Evolutionary conservation across 2,329 filamentous ascomycete species (phyloP).

Genomic region (Rutstroemia sp.): DNA sequence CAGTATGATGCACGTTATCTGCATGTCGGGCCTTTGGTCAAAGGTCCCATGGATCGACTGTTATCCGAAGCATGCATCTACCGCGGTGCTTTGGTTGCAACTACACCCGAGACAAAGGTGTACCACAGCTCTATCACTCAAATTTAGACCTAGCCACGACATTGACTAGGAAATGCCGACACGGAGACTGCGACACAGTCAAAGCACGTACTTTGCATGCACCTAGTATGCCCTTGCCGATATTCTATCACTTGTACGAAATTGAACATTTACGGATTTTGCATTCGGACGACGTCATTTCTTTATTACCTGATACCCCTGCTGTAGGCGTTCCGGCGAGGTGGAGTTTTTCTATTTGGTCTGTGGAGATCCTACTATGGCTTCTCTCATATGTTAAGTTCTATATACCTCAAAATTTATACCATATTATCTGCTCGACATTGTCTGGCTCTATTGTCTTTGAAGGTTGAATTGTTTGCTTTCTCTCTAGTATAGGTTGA

Average conservation of each 20-base stretch:
- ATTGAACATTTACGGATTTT: neutral
- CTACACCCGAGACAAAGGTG: neutral
- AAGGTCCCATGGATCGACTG: neutral
- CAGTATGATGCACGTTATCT: slow-evolving; percentile 33
- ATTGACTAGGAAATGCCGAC: too few relatives aligned
- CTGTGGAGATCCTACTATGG: neutral
- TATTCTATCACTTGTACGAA: neutral
- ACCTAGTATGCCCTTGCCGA: neutral
- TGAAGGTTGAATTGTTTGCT: neutral
- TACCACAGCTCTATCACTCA: too few relatives aligned
- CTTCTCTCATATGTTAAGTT: neutral
- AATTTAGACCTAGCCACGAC: too few relatives aligned
- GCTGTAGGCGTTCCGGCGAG: slow-evolving; percentile 7
- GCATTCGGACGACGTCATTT: neutral
- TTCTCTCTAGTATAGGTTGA: neutral
- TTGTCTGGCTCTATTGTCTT: too few relatives aligned
- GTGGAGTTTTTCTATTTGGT: neutral
- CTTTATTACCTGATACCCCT: slow-evolving; percentile 5
- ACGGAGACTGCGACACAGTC: too few relatives aligned
- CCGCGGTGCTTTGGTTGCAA: neutral
- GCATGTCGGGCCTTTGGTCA: neutral
- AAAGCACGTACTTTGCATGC: neutral
- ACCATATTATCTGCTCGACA: neutral
- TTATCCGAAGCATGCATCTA: neutral
- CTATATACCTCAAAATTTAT: neutral